Base-by-base conservation (phyloP, 345 rosid species). In the Eucalyptus brandiana region DNA sequence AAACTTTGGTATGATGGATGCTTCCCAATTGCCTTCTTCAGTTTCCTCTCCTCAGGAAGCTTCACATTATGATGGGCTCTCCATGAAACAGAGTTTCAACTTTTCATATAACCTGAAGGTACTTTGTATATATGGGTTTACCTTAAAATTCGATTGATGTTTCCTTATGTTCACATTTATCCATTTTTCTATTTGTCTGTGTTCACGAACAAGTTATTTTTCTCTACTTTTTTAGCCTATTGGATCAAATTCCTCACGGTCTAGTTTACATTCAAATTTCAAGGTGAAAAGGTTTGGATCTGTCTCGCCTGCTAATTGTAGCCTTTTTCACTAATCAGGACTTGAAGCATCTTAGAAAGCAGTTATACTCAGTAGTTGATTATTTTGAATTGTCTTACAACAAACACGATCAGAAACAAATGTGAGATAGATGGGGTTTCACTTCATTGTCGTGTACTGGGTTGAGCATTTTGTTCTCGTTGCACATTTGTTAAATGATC, bases 351-450 rank as follows among this genome's bases (percentile, higher is more conserved):
- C 80, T 97, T 88, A 92, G 95, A 91, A 90, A 94, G 88, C 99
- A 97, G 88, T 88, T 97, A 53, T 95, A 95, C 93, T 94, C 96
- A 32, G 99, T 98, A 30, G 99, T 98, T 51, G 96, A 97, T 44
- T 93, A 95, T 90, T 96, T 95, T 89, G 99, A 97, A 93, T 42
- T 88, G 32, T 94, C 96, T 87, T 96, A 96, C 91, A 83, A 83
- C 72, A 88, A 92, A 88, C 94, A 94, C 60, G 93, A 92, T 15
- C 94, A 94, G 89, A 96, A 96, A 92, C 92, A 94, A 88, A 86
- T 92, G 98, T 95, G 92, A 95, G 92, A 86, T 16, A 16, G 5
- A 16, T 67, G 32, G 54, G 28, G 37, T 45, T 49, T 49, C 14
- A 4, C 76, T 45, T 37, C 8, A 69, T 11, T 26, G 6, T 86